phyloP scores from a whole-genome alignment of 306 rosid species.

The Corylus heterophylla region DNA sequence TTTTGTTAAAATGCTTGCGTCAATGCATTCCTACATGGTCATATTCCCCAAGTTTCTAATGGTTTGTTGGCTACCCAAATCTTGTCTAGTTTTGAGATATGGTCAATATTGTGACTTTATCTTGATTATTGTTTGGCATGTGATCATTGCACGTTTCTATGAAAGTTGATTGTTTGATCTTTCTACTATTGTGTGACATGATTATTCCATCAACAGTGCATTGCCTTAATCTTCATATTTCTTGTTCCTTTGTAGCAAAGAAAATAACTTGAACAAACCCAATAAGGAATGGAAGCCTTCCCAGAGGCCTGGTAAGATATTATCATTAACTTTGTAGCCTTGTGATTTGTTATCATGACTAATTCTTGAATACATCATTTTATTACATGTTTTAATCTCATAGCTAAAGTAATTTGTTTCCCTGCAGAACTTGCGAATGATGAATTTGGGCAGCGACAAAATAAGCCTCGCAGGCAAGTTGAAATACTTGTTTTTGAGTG shows the following conservation, averaged over 20 bases:
- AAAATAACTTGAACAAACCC: conserved; percentile 49
- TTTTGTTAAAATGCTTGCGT: not conserved
- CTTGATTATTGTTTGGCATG: not conserved
- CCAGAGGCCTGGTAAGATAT: conserved; percentile 63
- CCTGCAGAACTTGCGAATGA: conserved; percentile 65
- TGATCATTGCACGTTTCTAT: not conserved
- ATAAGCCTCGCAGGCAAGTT: conserved; percentile 89
- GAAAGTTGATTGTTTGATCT: not conserved
- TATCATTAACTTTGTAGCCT: not conserved
- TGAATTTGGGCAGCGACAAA: conserved; percentile 87
- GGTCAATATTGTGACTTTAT: not conserved
- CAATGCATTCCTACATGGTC: not conserved
- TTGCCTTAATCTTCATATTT: conserved; percentile 11
- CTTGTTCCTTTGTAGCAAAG: conserved; percentile 64
- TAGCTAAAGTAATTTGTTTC: conserved; percentile 13
- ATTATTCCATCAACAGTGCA: not conserved
- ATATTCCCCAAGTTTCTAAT: not conserved
- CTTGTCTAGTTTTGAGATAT: not conserved
- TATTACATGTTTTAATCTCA: conserved; percentile 3
- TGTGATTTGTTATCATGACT: not conserved
- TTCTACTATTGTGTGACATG: not conserved
- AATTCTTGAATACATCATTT: not conserved
- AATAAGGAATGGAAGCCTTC: conserved; percentile 70
- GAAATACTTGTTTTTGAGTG: conserved; percentile 7
- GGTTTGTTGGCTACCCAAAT: not conserved